Evolutionary conservation across 1,284 basidiomycete genomes (phyloP).

Genomic region (Melampsora americana): DNA sequence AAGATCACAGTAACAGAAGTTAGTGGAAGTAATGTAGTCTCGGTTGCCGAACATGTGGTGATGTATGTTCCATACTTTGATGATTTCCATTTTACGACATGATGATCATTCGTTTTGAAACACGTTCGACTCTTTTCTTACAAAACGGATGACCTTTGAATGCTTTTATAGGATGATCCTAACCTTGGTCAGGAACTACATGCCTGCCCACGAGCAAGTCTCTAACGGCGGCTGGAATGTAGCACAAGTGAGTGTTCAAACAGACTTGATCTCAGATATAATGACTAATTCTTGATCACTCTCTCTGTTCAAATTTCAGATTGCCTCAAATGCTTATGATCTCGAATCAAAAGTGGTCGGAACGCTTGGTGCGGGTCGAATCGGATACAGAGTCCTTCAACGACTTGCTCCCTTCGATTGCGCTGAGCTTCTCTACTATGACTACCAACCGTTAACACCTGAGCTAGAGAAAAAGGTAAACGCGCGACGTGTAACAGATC

Average conservation of each 20-base stretch:
- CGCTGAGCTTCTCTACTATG: constrained; percentile 90
- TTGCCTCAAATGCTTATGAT: constrained; percentile 63
- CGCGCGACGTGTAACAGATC: constrained; percentile 72
- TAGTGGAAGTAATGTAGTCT: constrained; percentile 58
- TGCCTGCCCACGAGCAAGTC: constrained; percentile 78
- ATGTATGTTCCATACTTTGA: constrained; percentile 31
- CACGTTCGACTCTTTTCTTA: no score
- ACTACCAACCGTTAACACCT: constrained; percentile 76
- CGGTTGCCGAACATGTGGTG: constrained; percentile 87
- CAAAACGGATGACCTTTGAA: no score
- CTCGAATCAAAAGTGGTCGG: constrained; percentile 87
- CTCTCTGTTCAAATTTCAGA: constrained; percentile 49
- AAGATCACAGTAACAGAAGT: constrained; percentile 77
- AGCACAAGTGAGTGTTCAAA: constrained; percentile 64
- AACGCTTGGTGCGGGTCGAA: constrained; percentile 79
- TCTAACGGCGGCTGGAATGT: constrained; percentile 80
- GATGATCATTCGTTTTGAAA: no score
- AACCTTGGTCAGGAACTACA: constrained; percentile 79
- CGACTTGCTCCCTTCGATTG: constrained; percentile 80
- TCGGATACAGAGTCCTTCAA: constrained; percentile 83
- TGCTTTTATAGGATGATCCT: constrained; percentile 79
- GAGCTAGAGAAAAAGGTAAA: constrained; percentile 69
- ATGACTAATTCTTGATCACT: not conserved
- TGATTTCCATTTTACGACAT: not conserved
- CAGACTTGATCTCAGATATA: not conserved